These are phyloP conservation scores for Phytophthora tentaculata DNA, from an alignment of 352 stramenopile genomes.

Conservation along the genomic window DNA sequence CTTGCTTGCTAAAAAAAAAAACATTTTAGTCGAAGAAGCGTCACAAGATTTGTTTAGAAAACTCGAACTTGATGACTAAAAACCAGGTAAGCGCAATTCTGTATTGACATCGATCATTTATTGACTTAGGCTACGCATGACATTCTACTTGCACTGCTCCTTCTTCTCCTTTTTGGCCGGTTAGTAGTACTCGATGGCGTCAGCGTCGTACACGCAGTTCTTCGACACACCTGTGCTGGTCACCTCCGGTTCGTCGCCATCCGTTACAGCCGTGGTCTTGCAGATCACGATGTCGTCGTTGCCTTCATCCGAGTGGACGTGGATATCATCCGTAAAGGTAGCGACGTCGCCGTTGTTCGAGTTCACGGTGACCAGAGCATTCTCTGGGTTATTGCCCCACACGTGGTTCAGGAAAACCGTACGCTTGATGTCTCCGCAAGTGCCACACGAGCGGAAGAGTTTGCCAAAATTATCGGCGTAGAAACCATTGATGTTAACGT, in stretches of 20 bases:
- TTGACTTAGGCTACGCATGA: slow-evolving; percentile 16
- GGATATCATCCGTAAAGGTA: slow-evolving; percentile 40
- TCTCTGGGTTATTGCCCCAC: slow-evolving; percentile 43
- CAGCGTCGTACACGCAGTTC: slow-evolving; percentile 32
- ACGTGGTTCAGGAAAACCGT: slow-evolving; percentile 47
- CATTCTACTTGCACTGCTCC: slow-evolving; percentile 8
- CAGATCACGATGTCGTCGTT: slow-evolving; percentile 30
- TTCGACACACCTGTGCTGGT: slow-evolving; percentile 30
- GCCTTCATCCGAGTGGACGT: slow-evolving; percentile 32
- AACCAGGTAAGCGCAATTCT: no score
- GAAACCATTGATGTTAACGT: slow-evolving; percentile 51
- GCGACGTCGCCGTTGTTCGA: slow-evolving; percentile 46
- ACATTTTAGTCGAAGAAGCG: no score
- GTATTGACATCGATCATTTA: slow-evolving; percentile 25
- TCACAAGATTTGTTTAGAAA: no score
- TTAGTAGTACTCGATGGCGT: slow-evolving; percentile 37
- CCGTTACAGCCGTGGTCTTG: slow-evolving; percentile 30
- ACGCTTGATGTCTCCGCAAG: slow-evolving; percentile 35
- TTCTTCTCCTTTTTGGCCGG: neutral
- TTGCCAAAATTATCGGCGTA: slow-evolving; percentile 51
- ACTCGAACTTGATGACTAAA: no score
- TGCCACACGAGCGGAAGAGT: slow-evolving; percentile 46
- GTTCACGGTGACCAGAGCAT: slow-evolving; percentile 46
- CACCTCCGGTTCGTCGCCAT: slow-evolving; percentile 28
- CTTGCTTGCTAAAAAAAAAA: no score